phyloP scores from a whole-genome alignment of 176 grass and related monocot genomes.

The Paspalum vaginatum region DNA sequence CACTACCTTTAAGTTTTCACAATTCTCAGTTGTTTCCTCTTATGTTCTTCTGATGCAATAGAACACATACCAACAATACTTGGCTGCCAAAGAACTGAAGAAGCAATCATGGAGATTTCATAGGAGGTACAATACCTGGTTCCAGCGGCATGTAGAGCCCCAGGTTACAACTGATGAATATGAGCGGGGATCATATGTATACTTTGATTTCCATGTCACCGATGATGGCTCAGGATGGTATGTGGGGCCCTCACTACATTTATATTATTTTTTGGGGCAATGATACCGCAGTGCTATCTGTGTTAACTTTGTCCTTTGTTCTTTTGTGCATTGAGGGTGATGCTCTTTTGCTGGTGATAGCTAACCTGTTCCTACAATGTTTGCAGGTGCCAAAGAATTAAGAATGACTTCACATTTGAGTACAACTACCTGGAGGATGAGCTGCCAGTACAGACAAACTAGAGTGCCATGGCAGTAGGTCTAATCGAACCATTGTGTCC shows the following conservation, averaged over 20 bases:
- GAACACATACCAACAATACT: slow-evolving; percentile 94
- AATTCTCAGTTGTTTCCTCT: slow-evolving; percentile 26
- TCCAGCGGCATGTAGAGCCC: slow-evolving; percentile 96
- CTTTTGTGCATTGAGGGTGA: background rate
- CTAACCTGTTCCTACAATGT: slow-evolving; percentile 14
- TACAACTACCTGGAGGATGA: slow-evolving; percentile 98
- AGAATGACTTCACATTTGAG: slow-evolving; percentile 93
- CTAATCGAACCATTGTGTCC: slow-evolving; percentile 28
- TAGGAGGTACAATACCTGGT: slow-evolving; percentile 96
- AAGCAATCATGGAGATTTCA: slow-evolving; percentile 99
- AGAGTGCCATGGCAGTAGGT: slow-evolving; percentile 30
- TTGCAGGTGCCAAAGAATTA: slow-evolving; percentile 98
- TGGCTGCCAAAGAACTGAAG: slow-evolving; percentile 94
- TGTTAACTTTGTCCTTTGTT: background rate
- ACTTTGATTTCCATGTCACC: slow-evolving; percentile 88
- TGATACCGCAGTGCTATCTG: background rate
- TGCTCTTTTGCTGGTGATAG: background rate
- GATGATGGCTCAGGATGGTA: slow-evolving; percentile 95
- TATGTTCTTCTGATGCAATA: slow-evolving; percentile 32
- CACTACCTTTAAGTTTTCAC: background rate
- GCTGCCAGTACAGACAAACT: slow-evolving; percentile 65
- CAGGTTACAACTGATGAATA: slow-evolving; percentile 94
- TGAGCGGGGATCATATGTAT: slow-evolving; percentile 93
- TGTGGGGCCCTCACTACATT: background rate
- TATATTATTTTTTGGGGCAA: background rate